Evolutionary conservation across 768 basidiomycete species (phyloP), one percentile per base, ranked within the genome.

Genomic region (Pulveroboletus sp.): DNA sequence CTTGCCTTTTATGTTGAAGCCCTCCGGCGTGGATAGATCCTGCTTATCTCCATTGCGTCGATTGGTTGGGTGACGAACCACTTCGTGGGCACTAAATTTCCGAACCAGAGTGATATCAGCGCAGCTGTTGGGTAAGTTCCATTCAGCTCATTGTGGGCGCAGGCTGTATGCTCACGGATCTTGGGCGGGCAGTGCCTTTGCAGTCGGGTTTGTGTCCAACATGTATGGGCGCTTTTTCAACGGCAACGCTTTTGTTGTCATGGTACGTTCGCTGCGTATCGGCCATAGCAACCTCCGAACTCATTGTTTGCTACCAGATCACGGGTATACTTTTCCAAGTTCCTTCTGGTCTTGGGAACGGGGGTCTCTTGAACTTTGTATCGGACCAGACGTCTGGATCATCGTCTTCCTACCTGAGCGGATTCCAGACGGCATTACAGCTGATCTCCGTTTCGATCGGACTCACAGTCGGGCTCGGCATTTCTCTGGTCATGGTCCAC

Each of bases 301-400:
- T 15, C 24, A 42, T 26, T 11, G 1, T 15, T 18, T 32, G n/a
- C 13, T 26, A 32, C 27, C 43, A 71, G 76, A 83, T 88, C 55
- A 87, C 85, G 0, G 89, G 86, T 21, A 86, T 93, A 42, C 73
- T 92, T 14, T 87, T 92, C 71, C 91, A 93, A 69, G 76, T 93
- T 1, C 90, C 89, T 0, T 87, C 86, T 8, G 90, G 89, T 35
- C 76, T 93, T 10, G 81, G 84, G 8, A 87, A 81, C 39, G 88
- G 87, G 10, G 90, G 90, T 28, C 78, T 93, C 7, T 76, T 93
- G 54, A 80, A 78, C 53, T 89, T 84, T 59, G 83, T 80, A 10
- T 75, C 76, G 33, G 70, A 78, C 54, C 74, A 79, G 51, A 73
- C 79, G 21, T 67, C 74, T 6, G 82, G 81, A 13, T 73, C 74